Conservation (phyloP, 75 land plant species). For the Chamaecyparis obtusa region DNA sequence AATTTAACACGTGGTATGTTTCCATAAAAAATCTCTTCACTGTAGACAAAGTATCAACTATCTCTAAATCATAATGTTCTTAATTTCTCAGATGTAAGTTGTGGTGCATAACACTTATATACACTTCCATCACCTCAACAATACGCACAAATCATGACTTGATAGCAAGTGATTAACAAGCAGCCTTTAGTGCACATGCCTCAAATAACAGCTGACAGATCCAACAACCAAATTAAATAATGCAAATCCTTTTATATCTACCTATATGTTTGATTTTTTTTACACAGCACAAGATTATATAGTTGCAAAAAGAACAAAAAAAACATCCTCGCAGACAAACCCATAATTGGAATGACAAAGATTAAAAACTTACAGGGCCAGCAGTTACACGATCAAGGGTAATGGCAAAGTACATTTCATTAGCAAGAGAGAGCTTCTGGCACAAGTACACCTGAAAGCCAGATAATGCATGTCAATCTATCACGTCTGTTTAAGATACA, state of each 20-base stretch:
- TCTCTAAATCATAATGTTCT: neutral
- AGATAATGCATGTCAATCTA: neutral
- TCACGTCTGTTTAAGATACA: neutral
- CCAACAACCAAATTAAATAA: neutral
- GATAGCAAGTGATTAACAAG: neutral
- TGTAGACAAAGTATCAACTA: neutral
- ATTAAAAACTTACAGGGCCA: slow-evolving; percentile 77
- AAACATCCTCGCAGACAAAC: no score
- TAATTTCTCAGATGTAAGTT: neutral
- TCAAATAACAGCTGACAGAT: neutral
- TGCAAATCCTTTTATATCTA: neutral
- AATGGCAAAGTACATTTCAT: slow-evolving; percentile 99
- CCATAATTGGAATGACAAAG: neutral
- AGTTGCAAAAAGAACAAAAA: neutral
- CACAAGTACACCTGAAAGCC: slow-evolving; percentile 86
- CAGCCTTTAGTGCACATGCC: neutral
- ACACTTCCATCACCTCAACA: neutral
- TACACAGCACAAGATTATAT: neutral
- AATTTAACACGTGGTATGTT: neutral
- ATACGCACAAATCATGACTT: neutral
- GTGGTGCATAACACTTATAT: neutral
- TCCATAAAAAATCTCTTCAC: neutral
- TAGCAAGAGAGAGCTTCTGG: slow-evolving; percentile 81
- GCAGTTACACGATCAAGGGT: slow-evolving; percentile 92
- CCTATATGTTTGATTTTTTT: neutral